phyloP scores from a whole-genome alignment of 2,329 filamentous ascomycete species.

The Hypoxylon sp. region DNA sequence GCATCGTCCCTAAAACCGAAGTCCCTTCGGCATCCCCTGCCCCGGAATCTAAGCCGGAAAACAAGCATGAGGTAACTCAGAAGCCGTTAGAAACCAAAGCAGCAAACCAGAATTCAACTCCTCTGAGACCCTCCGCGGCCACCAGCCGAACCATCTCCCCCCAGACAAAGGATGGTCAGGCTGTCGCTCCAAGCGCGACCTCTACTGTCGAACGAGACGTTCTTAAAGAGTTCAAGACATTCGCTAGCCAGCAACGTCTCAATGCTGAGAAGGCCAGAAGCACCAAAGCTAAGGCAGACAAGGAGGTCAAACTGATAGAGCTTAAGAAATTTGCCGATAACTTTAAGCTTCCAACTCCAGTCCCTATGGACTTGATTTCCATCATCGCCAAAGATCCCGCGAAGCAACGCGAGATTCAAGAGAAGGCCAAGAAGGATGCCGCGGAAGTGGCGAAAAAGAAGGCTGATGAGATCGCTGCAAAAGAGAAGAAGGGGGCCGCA shows the following conservation, averaged over 20 bases:
- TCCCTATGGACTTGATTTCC: slow-evolving; percentile 89
- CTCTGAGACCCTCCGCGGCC: slow-evolving; percentile 52
- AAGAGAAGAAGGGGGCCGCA: slow-evolving; percentile 65
- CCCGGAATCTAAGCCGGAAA: slow-evolving; percentile 51
- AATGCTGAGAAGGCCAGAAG: slow-evolving; percentile 67
- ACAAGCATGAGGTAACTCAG: slow-evolving; percentile 47
- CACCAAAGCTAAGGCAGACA: slow-evolving; percentile 76
- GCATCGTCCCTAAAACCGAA: slow-evolving; percentile 43
- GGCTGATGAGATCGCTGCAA: slow-evolving; percentile 55
- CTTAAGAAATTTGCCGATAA: slow-evolving; percentile 93
- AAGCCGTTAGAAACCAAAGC: slow-evolving; percentile 46
- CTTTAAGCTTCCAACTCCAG: slow-evolving; percentile 94
- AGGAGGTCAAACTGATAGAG: slow-evolving; percentile 92
- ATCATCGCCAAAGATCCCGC: slow-evolving; percentile 97
- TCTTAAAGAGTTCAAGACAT: slow-evolving; percentile 71
- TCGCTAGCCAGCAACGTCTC: slow-evolving; percentile 68
- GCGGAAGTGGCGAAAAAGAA: slow-evolving; percentile 68
- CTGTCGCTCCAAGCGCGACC: slow-evolving; percentile 64
- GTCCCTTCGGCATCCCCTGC: slow-evolving; percentile 35
- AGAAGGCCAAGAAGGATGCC: slow-evolving; percentile 83
- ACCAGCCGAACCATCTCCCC: slow-evolving; percentile 58
- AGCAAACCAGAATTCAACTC: slow-evolving; percentile 43
- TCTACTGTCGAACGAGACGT: slow-evolving; percentile 72
- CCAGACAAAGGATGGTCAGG: slow-evolving; percentile 54
- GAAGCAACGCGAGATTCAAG: slow-evolving; percentile 93